phyloP scores from a whole-genome alignment of 169 alveolate species.

The Plasmodium coatneyi region DNA sequence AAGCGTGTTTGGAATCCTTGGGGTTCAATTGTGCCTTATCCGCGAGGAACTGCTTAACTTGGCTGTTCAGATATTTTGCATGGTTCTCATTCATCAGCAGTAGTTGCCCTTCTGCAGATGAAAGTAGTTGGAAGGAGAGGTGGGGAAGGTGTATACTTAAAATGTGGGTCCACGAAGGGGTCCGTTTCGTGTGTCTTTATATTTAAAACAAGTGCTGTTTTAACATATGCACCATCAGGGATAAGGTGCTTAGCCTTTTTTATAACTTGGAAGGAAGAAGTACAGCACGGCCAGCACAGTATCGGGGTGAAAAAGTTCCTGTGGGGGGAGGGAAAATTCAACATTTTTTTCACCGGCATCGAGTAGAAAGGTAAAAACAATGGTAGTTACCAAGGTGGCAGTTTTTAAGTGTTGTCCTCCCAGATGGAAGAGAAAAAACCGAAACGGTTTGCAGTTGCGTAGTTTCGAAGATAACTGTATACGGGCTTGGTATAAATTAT shows the following conservation, averaged over 20 bases:
- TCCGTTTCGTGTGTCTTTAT: not conserved
- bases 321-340: not conserved
- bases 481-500: not conserved
- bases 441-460: not conserved
- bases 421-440: not conserved
- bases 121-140: not conserved
- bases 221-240: not conserved
- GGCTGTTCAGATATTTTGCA: not conserved
- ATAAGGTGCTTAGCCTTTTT: not conserved
- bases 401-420: not conserved
- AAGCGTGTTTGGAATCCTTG: not conserved
- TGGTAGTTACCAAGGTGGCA: not conserved
- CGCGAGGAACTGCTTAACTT: constrained; percentile 30
- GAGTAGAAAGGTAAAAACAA: not conserved
- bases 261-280: constrained; percentile 53
- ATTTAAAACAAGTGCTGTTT: not conserved
- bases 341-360: not conserved
- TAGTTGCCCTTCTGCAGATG: constrained; percentile 19
- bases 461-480: not conserved
- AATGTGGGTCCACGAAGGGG: not conserved
- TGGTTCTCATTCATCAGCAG: constrained; percentile 15
- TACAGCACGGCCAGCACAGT: constrained; percentile 44
- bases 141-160: not conserved
- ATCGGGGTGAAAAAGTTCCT: constrained; percentile 45
- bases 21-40: not conserved